Percentiles rank a stretch among this genome's conserved stretches.
These are phyloP conservation scores for Myxozyma monticola DNA, from an alignment of 805 yeast species.

Conservation along the genomic window DNA sequence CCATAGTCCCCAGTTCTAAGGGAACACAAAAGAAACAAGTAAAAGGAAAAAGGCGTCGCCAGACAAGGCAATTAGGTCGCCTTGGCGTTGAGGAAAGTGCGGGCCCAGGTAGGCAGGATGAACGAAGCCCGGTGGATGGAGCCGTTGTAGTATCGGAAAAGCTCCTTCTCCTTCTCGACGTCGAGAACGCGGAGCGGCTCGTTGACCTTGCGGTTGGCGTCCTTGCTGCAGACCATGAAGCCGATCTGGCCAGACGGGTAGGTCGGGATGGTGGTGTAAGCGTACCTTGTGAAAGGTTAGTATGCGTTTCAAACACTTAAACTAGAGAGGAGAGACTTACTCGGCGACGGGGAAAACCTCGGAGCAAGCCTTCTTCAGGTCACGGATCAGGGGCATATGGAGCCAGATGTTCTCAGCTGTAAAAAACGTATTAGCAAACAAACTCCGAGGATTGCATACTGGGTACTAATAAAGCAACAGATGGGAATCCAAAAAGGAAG, in stretches of 20 bases:
- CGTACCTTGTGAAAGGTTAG: too few relatives aligned
- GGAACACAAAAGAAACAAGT: too few relatives aligned
- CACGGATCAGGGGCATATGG: constrained; percentile 78
- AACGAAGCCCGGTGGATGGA: constrained; percentile 85
- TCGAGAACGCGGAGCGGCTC: constrained; percentile 67
- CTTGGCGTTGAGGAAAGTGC: constrained; percentile 46
- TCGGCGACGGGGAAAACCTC: constrained; percentile 89
- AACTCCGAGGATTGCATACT: not conserved
- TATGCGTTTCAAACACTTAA: not conserved
- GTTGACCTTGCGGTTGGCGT: constrained; percentile 60
- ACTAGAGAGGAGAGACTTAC: constrained; percentile 15
- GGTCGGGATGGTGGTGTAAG: constrained; percentile 91
- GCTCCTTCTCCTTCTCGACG: constrained; percentile 59
- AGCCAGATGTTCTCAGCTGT: constrained; percentile 86
- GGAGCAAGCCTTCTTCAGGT: constrained; percentile 77
- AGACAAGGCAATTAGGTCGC: too few relatives aligned
- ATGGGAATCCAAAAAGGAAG: too few relatives aligned
- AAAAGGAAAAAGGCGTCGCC: too few relatives aligned
- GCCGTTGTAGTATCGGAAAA: constrained; percentile 80
- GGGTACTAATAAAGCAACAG: not conserved
- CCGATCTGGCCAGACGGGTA: constrained; percentile 98
- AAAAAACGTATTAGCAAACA: constrained; percentile 1
- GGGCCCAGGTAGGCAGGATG: constrained; percentile 90
- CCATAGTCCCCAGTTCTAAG: too few relatives aligned
- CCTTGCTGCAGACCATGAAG: constrained; percentile 93